Conservation (phyloP, 208 protist genomes). For the Leishmania lainsoni region DNA sequence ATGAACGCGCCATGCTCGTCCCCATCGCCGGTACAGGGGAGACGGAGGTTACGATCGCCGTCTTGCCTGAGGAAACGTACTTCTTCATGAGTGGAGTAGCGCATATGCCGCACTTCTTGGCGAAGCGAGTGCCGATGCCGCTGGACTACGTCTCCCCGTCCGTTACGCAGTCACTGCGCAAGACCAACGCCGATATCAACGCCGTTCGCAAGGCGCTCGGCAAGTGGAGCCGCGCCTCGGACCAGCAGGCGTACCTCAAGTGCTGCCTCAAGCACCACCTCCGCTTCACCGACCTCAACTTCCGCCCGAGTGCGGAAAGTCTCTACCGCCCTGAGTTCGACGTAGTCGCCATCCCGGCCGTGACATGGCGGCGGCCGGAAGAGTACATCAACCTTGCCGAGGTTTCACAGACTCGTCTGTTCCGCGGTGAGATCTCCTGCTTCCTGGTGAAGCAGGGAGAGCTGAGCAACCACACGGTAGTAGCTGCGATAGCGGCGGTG, state of each 20-base stretch:
- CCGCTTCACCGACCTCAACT: conserved; percentile 57
- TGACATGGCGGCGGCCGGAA: conserved; percentile 53
- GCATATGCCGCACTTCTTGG: conserved; percentile 35
- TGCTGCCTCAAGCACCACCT: conserved; percentile 46
- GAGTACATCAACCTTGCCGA: conserved; percentile 48
- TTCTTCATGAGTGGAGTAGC: conserved; percentile 43
- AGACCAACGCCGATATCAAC: conserved; percentile 34
- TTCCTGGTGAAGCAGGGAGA: conserved; percentile 63
- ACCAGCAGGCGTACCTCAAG: conserved; percentile 41
- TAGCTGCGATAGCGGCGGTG: conserved; percentile 66
- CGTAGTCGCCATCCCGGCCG: conserved; percentile 25
- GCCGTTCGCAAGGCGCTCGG: conserved; percentile 33
- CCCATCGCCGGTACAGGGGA: conserved; percentile 24
- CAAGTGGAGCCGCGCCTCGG: conserved; percentile 36
- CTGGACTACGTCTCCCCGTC: conserved; percentile 46
- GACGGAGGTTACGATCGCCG: conserved; percentile 42
- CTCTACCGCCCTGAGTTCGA: conserved; percentile 38
- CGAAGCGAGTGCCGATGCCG: conserved; percentile 46
- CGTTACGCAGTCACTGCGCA: conserved; percentile 35
- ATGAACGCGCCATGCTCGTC: conserved; percentile 35
- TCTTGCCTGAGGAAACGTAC: conserved; percentile 63
- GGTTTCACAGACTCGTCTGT: conserved; percentile 46
- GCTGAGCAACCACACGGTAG: conserved; percentile 66
- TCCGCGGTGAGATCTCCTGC: conserved; percentile 51
- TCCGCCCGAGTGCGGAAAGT: conserved; percentile 36